Evolutionary conservation across 768 basidiomycete genomes (phyloP).

Genomic region (Tricholoma furcatifolium): DNA sequence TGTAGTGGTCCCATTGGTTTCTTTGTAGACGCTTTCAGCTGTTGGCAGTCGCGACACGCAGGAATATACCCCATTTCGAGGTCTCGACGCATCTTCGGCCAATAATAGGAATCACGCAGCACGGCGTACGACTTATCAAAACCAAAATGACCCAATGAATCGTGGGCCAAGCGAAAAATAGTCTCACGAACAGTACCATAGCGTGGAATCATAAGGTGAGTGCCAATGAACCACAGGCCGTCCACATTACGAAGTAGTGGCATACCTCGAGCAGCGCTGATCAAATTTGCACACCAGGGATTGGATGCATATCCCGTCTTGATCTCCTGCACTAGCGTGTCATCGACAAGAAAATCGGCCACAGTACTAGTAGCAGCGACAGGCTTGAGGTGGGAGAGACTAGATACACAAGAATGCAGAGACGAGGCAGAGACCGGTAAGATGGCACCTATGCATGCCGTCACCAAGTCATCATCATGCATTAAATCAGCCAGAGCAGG

Average conservation of each 20-base stretch:
- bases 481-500: background rate
- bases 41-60: conserved; percentile 10
- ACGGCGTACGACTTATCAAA: conserved; percentile 27
- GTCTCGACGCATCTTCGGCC: conserved; percentile 31
- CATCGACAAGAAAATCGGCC: background rate
- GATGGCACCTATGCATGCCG: too few species aligned
- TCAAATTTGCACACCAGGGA: background rate
- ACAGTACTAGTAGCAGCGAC: background rate
- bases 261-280: background rate
- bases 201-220: background rate
- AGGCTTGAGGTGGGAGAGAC: background rate
- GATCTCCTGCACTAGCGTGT: background rate
- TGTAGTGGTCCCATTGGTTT: conserved; percentile 24
- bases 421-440: too few species aligned
- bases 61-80: conserved; percentile 8
- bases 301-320: background rate
- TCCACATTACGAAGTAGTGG: background rate
- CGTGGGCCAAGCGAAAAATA: conserved; percentile 27
- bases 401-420: too few species aligned
- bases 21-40: conserved; percentile 27
- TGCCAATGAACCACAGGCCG: background rate
- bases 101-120: conserved; percentile 24
- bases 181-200: conserved; percentile 2
- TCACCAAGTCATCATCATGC: too few species aligned
- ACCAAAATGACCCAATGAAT: conserved; percentile 32